Percentiles rank a stretch among this genome's conserved stretches.
Evolutionary conservation across 768 basidiomycete species (phyloP).

Genomic region (Sarcodon aspratus): DNA sequence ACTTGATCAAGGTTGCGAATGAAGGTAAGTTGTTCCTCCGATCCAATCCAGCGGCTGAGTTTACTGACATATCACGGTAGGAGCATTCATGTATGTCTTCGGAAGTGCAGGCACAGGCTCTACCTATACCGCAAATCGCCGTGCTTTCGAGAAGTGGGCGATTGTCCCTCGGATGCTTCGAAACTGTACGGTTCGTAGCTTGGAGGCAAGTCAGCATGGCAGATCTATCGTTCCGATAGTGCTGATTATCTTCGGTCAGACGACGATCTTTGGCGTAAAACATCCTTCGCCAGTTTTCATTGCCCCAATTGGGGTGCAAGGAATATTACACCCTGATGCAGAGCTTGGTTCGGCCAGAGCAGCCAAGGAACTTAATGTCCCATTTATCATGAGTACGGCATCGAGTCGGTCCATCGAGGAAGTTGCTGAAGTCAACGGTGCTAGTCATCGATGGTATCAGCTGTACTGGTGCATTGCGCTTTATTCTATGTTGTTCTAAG

Average conservation of each 20-base stretch:
- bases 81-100: conserved; percentile 62
- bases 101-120: conserved; percentile 65
- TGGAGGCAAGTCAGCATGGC: conserved; percentile 35
- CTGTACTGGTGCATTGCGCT: conserved; percentile 53
- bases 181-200: conserved; percentile 39
- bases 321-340: conserved; percentile 56
- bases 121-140: conserved; percentile 58
- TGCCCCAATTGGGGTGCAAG: conserved; percentile 73
- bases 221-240: background rate
- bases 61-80: conserved; percentile 18
- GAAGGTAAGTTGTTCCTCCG: conserved; percentile 7
- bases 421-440: conserved; percentile 62
- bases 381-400: conserved; percentile 70
- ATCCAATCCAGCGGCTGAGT: background rate
- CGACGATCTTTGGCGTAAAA: conserved; percentile 59
- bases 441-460: conserved; percentile 68
- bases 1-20: conserved; percentile 46
- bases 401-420: conserved; percentile 63
- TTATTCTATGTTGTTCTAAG: background rate
- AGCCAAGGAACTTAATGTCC: conserved; percentile 47
- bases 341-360: conserved; percentile 65
- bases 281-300: conserved; percentile 51
- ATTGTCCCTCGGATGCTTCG: conserved; percentile 79
- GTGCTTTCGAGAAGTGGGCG: conserved; percentile 51
- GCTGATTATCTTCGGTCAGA: conserved; percentile 24